Conservation (phyloP, 129 eudicot species). For the Chrysanthemum makinoi region DNA sequence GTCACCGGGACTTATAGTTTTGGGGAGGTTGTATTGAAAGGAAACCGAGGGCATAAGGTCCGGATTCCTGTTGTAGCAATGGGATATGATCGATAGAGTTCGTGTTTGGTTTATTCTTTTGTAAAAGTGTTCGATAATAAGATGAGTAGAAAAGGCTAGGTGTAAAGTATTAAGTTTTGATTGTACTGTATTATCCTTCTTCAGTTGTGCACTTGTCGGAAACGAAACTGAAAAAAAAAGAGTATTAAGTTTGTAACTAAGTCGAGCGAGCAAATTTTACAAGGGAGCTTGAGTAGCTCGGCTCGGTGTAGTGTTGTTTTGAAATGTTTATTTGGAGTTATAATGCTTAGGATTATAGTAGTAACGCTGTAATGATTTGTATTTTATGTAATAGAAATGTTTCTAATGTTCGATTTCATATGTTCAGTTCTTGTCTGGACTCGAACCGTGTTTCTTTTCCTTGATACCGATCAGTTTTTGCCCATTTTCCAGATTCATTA, state of each 20-base stretch:
- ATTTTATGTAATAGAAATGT: constrained; percentile 18
- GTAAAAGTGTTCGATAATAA: constrained; percentile 47
- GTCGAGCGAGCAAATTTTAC: constrained; percentile 18
- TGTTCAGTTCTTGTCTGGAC: too few relatives aligned
- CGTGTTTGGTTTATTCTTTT: constrained; percentile 42
- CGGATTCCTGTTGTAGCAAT: constrained; percentile 91
- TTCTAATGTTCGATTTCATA: too few relatives aligned
- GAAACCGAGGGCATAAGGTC: constrained; percentile 89
- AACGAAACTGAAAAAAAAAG: constrained; percentile 9
- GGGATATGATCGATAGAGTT: constrained; percentile 69
- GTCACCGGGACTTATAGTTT: constrained; percentile 70
- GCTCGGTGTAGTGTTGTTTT: constrained; percentile 30
- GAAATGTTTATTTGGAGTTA: constrained; percentile 16
- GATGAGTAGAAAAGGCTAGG: constrained; percentile 26
- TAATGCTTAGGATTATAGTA: constrained; percentile 12
- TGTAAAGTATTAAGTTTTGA: constrained; percentile 36
- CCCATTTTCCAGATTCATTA: too few relatives aligned
- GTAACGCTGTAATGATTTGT: constrained; percentile 35
- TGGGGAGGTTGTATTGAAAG: constrained; percentile 82
- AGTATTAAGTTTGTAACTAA: neutral
- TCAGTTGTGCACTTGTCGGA: neutral
- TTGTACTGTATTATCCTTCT: constrained; percentile 3
- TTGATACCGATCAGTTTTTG: too few relatives aligned
- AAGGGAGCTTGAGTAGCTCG: constrained; percentile 13
- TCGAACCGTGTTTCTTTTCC: too few relatives aligned